These are phyloP conservation scores for Trypanosoma cruzi DNA, from an alignment of 208 protist genomes.

Conservation along the genomic window DNA sequence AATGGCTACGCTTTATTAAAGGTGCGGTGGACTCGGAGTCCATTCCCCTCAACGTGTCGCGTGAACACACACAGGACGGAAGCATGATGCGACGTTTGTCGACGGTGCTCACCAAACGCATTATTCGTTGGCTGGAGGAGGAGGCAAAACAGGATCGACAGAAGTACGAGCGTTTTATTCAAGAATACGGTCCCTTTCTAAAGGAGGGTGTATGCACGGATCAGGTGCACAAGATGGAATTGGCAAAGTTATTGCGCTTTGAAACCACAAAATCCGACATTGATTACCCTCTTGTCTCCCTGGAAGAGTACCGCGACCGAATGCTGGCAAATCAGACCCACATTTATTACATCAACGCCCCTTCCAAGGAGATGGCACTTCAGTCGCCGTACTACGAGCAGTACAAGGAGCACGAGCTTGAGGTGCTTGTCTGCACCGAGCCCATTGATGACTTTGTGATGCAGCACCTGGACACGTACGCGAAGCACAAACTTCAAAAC, in stretches of 20 bases:
- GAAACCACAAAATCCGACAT: conserved; percentile 82
- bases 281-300: conserved; percentile 81
- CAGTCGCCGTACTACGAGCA: conserved; percentile 96
- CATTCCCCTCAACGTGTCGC: conserved; percentile 97
- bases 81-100: conserved; percentile 93
- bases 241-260: conserved; percentile 95
- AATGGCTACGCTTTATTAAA: conserved; percentile 97
- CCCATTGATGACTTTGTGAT: conserved; percentile 97
- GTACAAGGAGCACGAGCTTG: conserved; percentile 95
- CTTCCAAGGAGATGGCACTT: conserved; percentile 88
- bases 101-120: conserved; percentile 92
- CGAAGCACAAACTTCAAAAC: conserved; percentile 94
- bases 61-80: conserved; percentile 98
- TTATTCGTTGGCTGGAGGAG: conserved; percentile 92
- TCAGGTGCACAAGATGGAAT: conserved; percentile 93
- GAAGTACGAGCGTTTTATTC: conserved; percentile 94
- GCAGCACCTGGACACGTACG: conserved; percentile 93
- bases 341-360: conserved; percentile 96
- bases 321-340: conserved; percentile 95
- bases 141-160: conserved; percentile 91
- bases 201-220: conserved; percentile 97
- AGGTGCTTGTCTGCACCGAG: conserved; percentile 95
- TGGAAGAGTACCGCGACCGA: conserved; percentile 97
- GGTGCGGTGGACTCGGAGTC: conserved; percentile 98
- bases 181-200: conserved; percentile 95